A percentile compares a stretch with the other conserved stretches of the same genome.
Conservation (phyloP, 1,284 basidiomycete species). For the Cryptococcus wingfieldii region DNA sequence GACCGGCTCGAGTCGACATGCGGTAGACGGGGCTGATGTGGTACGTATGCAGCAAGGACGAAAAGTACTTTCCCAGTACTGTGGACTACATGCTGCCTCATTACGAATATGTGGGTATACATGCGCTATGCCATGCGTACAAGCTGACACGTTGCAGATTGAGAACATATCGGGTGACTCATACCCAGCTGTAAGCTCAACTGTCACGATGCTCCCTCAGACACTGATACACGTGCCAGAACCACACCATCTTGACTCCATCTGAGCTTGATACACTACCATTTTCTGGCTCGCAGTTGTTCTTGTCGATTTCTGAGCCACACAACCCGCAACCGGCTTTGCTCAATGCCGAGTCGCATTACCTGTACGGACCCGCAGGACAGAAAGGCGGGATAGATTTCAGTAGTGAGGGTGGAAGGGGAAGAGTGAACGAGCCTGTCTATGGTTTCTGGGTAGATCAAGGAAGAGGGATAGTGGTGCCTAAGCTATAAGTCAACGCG, state of each 20-base stretch:
- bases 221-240: constrained; percentile 5
- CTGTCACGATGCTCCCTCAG: background rate
- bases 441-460: constrained; percentile 46
- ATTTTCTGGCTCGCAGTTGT: constrained; percentile 11
- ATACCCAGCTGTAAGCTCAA: constrained; percentile 8
- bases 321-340: constrained; percentile 40
- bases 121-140: background rate
- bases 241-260: constrained; percentile 17
- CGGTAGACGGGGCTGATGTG: background rate
- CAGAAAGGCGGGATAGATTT: constrained; percentile 18
- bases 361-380: constrained; percentile 38
- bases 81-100: constrained; percentile 44
- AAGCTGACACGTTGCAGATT: constrained; percentile 7
- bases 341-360: constrained; percentile 22
- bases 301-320: constrained; percentile 27
- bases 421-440: constrained; percentile 31
- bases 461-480: constrained; percentile 37
- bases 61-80: constrained; percentile 41
- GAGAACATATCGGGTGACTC: constrained; percentile 16
- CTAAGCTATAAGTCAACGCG: constrained; percentile 3
- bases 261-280: constrained; percentile 23
- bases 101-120: constrained; percentile 25
- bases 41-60: constrained; percentile 17
- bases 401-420: constrained; percentile 18
- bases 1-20: background rate